A percentile compares a stretch with the other conserved stretches of the same genome.
phyloP scores from a whole-genome alignment of 257 asterid species.

The Coffea eugenioides region DNA sequence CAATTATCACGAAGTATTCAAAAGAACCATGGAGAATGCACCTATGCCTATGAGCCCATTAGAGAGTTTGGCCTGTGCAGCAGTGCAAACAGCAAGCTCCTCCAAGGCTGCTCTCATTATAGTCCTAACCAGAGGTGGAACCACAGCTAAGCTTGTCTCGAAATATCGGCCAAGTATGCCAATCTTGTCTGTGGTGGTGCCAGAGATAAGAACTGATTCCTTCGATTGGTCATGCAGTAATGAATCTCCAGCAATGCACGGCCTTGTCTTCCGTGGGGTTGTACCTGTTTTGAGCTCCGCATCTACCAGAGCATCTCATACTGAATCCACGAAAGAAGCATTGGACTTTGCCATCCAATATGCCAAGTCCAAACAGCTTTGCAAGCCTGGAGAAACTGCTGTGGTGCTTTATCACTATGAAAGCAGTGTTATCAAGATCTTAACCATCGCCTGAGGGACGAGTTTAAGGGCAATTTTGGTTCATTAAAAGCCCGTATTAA shows the following conservation, averaged over 20 bases:
- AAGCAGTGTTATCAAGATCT: no score
- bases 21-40: conserved; percentile 53
- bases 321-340: conserved; percentile 88
- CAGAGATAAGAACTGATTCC: conserved; percentile 74
- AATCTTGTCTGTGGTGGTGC: conserved; percentile 74
- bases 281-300: conserved; percentile 78
- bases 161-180: conserved; percentile 88
- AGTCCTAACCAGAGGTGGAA: conserved; percentile 83
- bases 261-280: conserved; percentile 74
- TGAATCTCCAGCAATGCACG: conserved; percentile 86
- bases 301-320: conserved; percentile 80
- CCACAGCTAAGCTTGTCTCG: conserved; percentile 82
- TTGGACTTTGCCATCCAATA: conserved; percentile 75
- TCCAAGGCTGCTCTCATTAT: conserved; percentile 63
- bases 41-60: conserved; percentile 87
- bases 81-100: conserved; percentile 80
- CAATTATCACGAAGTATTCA: conserved; percentile 12
- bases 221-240: conserved; percentile 88
- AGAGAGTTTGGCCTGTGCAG: conserved; percentile 83
- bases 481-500: no score
- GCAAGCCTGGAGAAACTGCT: conserved; percentile 71
- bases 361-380: conserved; percentile 67
- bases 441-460: no score
- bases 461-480: no score
- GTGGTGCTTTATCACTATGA: no score